Evolutionary conservation across 306 rosid species (phyloP), one percentile per base, ranked within the genome.

Genomic region (Cicer judaicum): DNA sequence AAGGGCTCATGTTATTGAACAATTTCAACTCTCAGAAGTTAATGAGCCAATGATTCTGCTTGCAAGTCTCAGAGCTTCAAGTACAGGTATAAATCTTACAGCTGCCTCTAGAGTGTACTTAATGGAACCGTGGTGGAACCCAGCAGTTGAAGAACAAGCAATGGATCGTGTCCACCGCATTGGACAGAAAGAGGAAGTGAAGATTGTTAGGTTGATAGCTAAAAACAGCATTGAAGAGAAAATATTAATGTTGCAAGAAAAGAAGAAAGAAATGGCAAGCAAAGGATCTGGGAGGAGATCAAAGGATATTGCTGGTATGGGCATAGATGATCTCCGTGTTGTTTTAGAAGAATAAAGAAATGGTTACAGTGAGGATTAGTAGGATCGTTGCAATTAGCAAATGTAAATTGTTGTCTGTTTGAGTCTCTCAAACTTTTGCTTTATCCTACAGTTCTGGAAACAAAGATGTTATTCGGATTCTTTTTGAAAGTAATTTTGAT

Each of bases 61-160:
- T 65, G 96, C 97, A 48, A 90, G 97, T 86, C 89, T 93, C 14
- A 90, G 71, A 79, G 89, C 97, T 38, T 80, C 97, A 64, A 87
- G 95, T 65, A 68, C 93, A 11, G 96, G 96, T 7, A 89, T 93
- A 78, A 89, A 93, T 73, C 91, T 93, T 0, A 86, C 96, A 1
- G 88, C 95, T 7, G 96, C 98, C 29, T 84, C 95, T 12, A 84
- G 85, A 55, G 89, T 93, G 14, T 93, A 89, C 84, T 80, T 90
- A 39, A 83, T 90, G 79, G 98, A 93, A 82, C 98, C 98, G 8
- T 93, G 98, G 98, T 93, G 95, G 98, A 89, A 93, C 70, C 91
- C 92, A 1, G 95, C 90, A 2, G 88, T 90, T n/a, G 98, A 93
- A 81, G 96, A 89, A 72, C 98, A 90, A 15, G 95, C 97, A 24